phyloP scores from a whole-genome alignment of 2,329 filamentous ascomycete genomes.

The Coleophoma cylindrospora region DNA sequence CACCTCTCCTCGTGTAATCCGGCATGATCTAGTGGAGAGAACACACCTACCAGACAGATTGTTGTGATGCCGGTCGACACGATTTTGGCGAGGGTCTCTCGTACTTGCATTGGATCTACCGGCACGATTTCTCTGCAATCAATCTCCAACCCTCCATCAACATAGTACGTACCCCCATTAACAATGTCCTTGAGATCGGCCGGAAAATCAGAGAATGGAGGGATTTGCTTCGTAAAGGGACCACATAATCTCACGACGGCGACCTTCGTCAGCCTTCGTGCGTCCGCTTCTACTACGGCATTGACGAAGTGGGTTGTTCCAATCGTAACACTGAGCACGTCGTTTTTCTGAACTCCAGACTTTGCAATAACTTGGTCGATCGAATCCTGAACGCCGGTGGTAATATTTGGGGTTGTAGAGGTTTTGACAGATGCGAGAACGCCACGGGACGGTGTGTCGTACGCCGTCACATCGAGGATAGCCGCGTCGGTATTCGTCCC shows the following conservation, averaged over 20 bases:
- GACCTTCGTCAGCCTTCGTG: conserved; percentile 35
- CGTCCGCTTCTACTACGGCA: conserved; percentile 41
- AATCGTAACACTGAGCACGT: conserved; percentile 38
- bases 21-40: conserved; percentile 38
- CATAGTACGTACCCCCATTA: conserved; percentile 33
- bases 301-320: conserved; percentile 38
- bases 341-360: conserved; percentile 28
- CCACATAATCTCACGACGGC: conserved; percentile 41
- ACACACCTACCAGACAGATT: conserved; percentile 39
- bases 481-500: conserved; percentile 38
- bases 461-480: conserved; percentile 35
- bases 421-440: conserved; percentile 40
- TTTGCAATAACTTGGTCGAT: conserved; percentile 33
- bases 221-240: conserved; percentile 37
- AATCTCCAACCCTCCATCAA: conserved; percentile 42
- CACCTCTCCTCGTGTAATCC: conserved; percentile 35
- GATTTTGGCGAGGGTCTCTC: conserved; percentile 27
- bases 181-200: conserved; percentile 33
- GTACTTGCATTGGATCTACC: conserved; percentile 33
- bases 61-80: conserved; percentile 28
- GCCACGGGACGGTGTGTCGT: conserved; percentile 29
- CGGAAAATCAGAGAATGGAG: conserved; percentile 42
- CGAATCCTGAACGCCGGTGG: conserved; percentile 36
- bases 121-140: conserved; percentile 39
- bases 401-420: conserved; percentile 39